These are phyloP conservation scores for Liquidambar formosana DNA, from an alignment of 164 flowering plant genomes.

Conservation along the genomic window DNA sequence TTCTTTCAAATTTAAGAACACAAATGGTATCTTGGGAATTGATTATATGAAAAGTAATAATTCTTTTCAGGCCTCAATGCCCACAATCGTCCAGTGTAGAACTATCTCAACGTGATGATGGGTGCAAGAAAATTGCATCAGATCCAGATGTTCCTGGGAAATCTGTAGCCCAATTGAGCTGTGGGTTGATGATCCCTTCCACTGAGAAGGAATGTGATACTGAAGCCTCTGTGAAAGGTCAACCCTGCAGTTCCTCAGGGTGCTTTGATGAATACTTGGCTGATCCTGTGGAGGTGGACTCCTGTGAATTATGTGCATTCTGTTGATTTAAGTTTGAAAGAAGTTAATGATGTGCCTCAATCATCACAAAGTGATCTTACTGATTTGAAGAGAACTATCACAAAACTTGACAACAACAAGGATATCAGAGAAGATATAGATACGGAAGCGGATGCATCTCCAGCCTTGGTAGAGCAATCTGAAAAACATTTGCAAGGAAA, in stretches of 20 bases:
- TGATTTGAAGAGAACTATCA: slow-evolving; percentile 2
- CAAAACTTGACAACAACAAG: slow-evolving; percentile 9
- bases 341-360: slow-evolving; percentile 19
- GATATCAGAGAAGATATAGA: not conserved
- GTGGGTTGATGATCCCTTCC: slow-evolving; percentile 14
- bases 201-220: slow-evolving; percentile 16
- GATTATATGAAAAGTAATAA: not conserved
- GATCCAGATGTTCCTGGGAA: slow-evolving; percentile 12
- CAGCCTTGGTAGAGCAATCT: slow-evolving; percentile 13
- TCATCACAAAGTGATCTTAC: slow-evolving; percentile 9
- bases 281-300: slow-evolving; percentile 34
- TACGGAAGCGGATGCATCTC: slow-evolving; percentile 5
- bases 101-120: slow-evolving; percentile 12
- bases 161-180: not conserved
- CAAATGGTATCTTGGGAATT: slow-evolving; percentile 2
- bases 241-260: slow-evolving; percentile 30
- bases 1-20: not conserved
- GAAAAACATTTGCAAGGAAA: slow-evolving; percentile 15
- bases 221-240: slow-evolving; percentile 14
- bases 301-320: slow-evolving; percentile 16
- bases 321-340: slow-evolving; percentile 12
- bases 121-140: slow-evolving; percentile 9
- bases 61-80: slow-evolving; percentile 27
- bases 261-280: slow-evolving; percentile 40
- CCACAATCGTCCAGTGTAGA: slow-evolving; percentile 18